These are phyloP conservation scores for Leavenworthia alabamica DNA, from an alignment of 345 rosid genomes.

Conservation along the genomic window DNA sequence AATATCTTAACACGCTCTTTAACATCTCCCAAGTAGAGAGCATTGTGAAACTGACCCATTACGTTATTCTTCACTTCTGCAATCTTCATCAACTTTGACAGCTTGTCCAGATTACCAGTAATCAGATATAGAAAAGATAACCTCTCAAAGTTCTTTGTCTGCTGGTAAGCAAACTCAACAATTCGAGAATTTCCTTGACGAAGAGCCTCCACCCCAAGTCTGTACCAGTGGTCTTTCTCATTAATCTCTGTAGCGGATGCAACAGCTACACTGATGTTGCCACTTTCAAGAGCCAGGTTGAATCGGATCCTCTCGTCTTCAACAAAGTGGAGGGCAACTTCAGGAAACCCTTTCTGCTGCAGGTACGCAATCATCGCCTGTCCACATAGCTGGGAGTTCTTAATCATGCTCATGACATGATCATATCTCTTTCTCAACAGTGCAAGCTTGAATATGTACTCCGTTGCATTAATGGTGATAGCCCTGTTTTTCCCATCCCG, in stretches of 20 bases:
- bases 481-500: conserved; percentile 76
- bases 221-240: conserved; percentile 90
- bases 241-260: conserved; percentile 92
- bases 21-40: conserved; percentile 78
- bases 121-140: conserved; percentile 79
- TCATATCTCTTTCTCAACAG: conserved; percentile 76
- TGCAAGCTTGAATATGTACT: conserved; percentile 81
- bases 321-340: conserved; percentile 96
- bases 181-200: conserved; percentile 88
- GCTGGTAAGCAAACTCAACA: conserved; percentile 89
- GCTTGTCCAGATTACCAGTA: conserved; percentile 74
- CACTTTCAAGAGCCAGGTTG: conserved; percentile 89
- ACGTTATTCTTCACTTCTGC: conserved; percentile 85
- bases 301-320: conserved; percentile 92
- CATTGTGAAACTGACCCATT: conserved; percentile 94
- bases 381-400: conserved; percentile 89
- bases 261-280: conserved; percentile 86
- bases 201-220: conserved; percentile 91
- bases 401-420: conserved; percentile 93
- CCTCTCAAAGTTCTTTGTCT: conserved; percentile 92
- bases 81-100: conserved; percentile 80
- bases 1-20: conserved; percentile 73
- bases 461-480: conserved; percentile 71
- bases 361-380: conserved; percentile 95
- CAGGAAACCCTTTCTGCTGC: conserved; percentile 97